phyloP scores from a whole-genome alignment of 2,329 filamentous ascomycete species.

The Pestalotiopsis sp. region DNA sequence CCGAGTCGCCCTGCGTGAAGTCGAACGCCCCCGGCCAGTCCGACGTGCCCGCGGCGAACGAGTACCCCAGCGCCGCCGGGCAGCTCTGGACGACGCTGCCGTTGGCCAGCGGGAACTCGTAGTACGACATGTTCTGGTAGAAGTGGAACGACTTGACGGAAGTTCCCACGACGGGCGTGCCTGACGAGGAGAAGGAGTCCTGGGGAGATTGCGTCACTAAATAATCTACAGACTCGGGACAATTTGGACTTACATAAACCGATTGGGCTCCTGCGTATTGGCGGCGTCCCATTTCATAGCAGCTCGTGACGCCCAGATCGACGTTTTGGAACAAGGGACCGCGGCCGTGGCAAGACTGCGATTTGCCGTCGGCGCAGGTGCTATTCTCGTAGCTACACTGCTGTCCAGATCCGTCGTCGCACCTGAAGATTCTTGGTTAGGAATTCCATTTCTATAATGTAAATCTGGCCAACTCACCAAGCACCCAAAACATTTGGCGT shows the following conservation, averaged over 20 bases:
- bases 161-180: conserved; percentile 60
- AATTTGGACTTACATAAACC: conserved; percentile 37
- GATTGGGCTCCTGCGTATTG: conserved; percentile 65
- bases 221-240: not conserved
- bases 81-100: conserved; percentile 74
- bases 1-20: conserved; percentile 82
- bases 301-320: conserved; percentile 74
- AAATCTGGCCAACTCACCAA: conserved; percentile 43
- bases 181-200: conserved; percentile 47
- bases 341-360: conserved; percentile 69
- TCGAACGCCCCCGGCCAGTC: conserved; percentile 89
- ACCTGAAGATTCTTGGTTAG: conserved; percentile 38
- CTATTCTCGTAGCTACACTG: conserved; percentile 75
- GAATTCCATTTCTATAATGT: not conserved
- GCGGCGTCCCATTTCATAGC: conserved; percentile 71
- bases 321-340: conserved; percentile 68
- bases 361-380: conserved; percentile 71
- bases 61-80: conserved; percentile 83
- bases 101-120: conserved; percentile 72
- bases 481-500: conserved; percentile 83
- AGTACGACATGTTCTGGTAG: conserved; percentile 77
- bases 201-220: conserved; percentile 34
- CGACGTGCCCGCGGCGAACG: conserved; percentile 86
- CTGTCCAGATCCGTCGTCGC: conserved; percentile 76
- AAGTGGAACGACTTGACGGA: conserved; percentile 79